These are phyloP conservation scores for Priceomyces haplophilus DNA, from an alignment of 805 yeast species.

Conservation along the genomic window DNA sequence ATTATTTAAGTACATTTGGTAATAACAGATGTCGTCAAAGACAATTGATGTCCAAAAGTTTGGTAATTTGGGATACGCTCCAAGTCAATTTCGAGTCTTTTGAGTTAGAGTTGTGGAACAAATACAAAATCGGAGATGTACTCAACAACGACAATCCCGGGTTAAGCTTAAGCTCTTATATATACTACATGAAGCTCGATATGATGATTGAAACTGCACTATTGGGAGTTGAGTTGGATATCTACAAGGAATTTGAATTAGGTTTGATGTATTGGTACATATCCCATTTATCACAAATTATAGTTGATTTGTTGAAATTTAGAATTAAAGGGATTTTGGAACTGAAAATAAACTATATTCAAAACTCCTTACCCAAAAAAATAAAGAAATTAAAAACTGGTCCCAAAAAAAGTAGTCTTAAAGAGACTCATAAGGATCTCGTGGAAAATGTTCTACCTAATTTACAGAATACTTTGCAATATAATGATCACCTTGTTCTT, in stretches of 20 bases:
- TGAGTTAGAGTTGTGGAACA: conserved; percentile 46
- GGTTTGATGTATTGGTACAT: conserved; percentile 68
- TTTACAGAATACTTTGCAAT: conserved; percentile 24
- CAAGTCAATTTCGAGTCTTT: conserved; percentile 71
- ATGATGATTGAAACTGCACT: conserved; percentile 72
- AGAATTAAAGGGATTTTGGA: conserved; percentile 31
- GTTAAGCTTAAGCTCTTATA: conserved; percentile 69
- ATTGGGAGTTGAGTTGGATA: conserved; percentile 71
- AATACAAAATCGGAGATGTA: conserved; percentile 37
- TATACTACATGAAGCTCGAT: conserved; percentile 61
- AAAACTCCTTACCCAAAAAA: conserved; percentile 34
- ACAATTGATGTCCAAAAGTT: conserved; percentile 59
- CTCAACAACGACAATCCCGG: conserved; percentile 38
- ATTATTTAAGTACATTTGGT: conserved; percentile 26
- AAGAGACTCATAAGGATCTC: conserved; percentile 26
- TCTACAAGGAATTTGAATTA: conserved; percentile 70
- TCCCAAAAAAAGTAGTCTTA: conserved; percentile 43
- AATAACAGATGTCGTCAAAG: conserved; percentile 80
- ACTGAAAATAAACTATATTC: conserved; percentile 32
- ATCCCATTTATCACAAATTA: conserved; percentile 42
- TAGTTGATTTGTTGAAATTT: conserved; percentile 45
- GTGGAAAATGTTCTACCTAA: conserved; percentile 34
- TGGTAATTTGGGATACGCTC: conserved; percentile 67
- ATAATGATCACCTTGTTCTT: conserved; percentile 19
- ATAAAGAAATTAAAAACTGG: conserved; percentile 50